These are phyloP conservation scores for Xylariaceae sp. DNA, from an alignment of 2,329 filamentous ascomycete species.

Conservation along the genomic window DNA sequence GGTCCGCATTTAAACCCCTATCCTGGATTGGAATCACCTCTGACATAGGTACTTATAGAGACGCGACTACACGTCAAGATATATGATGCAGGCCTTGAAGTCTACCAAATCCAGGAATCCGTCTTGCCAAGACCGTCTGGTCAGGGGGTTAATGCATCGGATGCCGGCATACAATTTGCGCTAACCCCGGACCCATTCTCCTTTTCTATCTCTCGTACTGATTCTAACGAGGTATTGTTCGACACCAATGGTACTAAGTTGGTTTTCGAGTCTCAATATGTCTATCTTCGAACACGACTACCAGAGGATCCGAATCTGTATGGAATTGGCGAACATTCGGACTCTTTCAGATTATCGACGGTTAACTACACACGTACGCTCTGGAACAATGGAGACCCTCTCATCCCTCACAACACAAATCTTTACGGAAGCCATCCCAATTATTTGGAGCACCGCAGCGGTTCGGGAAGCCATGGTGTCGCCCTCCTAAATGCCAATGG, in stretches of 20 bases:
- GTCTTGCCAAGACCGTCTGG: slow-evolving; percentile 23
- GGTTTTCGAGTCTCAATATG: slow-evolving; percentile 39
- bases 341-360: slow-evolving; percentile 53
- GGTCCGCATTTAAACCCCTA: slow-evolving; percentile 9
- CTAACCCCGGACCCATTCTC: slow-evolving; percentile 55
- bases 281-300: slow-evolving; percentile 55
- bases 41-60: slow-evolving; percentile 15
- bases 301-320: slow-evolving; percentile 57
- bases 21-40: neutral
- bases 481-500: slow-evolving; percentile 59
- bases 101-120: slow-evolving; percentile 27
- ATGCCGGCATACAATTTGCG: slow-evolving; percentile 42
- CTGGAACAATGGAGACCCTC: slow-evolving; percentile 57
- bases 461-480: slow-evolving; percentile 49
- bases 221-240: slow-evolving; percentile 54
- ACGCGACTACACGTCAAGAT: slow-evolving; percentile 25
- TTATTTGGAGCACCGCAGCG: slow-evolving; percentile 58
- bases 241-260: slow-evolving; percentile 40
- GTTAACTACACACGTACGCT: slow-evolving; percentile 57
- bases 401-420: slow-evolving; percentile 41
- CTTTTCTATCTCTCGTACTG: slow-evolving; percentile 52
- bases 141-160: slow-evolving; percentile 19
- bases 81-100: slow-evolving; percentile 24
- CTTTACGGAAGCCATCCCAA: slow-evolving; percentile 62
- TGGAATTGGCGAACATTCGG: slow-evolving; percentile 60